Evolutionary conservation across 176 grass and related monocot genomes (phyloP).

Genomic region (Pontederia paniculata): DNA sequence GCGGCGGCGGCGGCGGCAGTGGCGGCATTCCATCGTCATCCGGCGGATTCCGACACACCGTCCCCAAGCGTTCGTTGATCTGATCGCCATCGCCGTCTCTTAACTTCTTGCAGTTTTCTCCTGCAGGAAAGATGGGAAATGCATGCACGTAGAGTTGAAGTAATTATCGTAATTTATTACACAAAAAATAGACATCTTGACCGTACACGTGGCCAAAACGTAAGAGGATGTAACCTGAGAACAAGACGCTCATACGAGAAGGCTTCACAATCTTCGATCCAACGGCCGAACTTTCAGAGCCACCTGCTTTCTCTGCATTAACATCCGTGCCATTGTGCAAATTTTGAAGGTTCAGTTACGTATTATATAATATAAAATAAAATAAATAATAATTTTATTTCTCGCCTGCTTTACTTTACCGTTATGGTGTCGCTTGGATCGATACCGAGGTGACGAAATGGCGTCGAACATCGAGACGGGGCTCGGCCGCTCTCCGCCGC

Average conservation of each 20-base stretch:
- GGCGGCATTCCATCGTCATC: conserved; percentile 1
- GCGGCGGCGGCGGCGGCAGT: background rate
- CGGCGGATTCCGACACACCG: background rate
- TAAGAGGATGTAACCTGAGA: conserved; percentile 8
- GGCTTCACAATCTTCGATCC: conserved; percentile 68
- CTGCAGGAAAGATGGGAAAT: background rate
- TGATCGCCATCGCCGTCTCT: background rate
- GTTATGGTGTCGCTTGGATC: conserved; percentile 41
- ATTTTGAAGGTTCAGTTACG: background rate
- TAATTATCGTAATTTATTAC: too few species aligned
- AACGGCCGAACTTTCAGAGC: background rate
- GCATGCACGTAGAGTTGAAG: background rate
- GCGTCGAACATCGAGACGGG: conserved; percentile 84
- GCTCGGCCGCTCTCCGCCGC: conserved; percentile 37
- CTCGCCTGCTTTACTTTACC: conserved; percentile 10
- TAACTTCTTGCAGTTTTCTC: background rate
- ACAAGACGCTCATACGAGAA: conserved; percentile 46
- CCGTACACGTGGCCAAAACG: background rate
- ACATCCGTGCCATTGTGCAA: background rate
- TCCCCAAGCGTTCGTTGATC: conserved; percentile 8
- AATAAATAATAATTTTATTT: conserved; percentile 12
- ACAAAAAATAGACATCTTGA: conserved; percentile 1
- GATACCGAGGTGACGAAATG: conserved; percentile 70
- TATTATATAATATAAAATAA: conserved; percentile 3
- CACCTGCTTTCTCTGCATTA: conserved; percentile 19